Evolutionary conservation across 2,329 filamentous ascomycete species (phyloP).

Genomic region (Xylariaceae sp.): DNA sequence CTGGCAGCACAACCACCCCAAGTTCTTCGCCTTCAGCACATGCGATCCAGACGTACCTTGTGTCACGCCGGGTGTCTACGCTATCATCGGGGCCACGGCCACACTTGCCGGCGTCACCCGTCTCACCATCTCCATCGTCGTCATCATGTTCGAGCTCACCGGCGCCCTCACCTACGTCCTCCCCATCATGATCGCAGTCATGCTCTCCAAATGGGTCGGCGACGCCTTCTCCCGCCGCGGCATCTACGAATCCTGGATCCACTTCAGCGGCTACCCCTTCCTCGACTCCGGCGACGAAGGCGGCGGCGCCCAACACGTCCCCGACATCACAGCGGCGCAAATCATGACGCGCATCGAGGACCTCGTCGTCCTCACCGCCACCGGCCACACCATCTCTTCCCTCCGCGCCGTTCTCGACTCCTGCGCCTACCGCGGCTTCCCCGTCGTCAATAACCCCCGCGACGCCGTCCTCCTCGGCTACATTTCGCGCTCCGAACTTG

Average conservation of each 20-base stretch:
- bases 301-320: constrained; percentile 45
- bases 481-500: constrained; percentile 85
- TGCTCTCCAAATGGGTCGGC: constrained; percentile 97
- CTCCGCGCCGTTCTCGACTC: constrained; percentile 65
- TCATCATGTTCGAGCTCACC: constrained; percentile 99
- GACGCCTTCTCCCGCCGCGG: constrained; percentile 88
- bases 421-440: constrained; percentile 84
- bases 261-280: constrained; percentile 91
- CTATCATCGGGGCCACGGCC: constrained; percentile 90
- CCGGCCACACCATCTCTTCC: constrained; percentile 77
- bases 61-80: constrained; percentile 91
- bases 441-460: constrained; percentile 73
- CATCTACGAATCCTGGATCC: constrained; percentile 98
- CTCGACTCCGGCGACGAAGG: constrained; percentile 82
- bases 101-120: constrained; percentile 90
- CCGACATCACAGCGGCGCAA: constrained; percentile 78
- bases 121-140: constrained; percentile 96
- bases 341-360: constrained; percentile 94
- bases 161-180: constrained; percentile 93
- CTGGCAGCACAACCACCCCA: constrained; percentile 72
- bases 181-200: constrained; percentile 97
- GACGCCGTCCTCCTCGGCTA: constrained; percentile 83
- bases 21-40: constrained; percentile 68
- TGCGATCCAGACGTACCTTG: constrained; percentile 85
- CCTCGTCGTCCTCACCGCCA: constrained; percentile 78